Conservation (phyloP, 306 rosid species). For the Medicago truncatula region MtrunA17r5.0-ANR NC_053048.1:53312001-53312500, state of each 20-base stretch:
- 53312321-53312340: constrained; percentile 2
- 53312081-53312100: too few species aligned
- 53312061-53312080: too few species aligned
- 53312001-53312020: too few species aligned
- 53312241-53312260: constrained; percentile 21
- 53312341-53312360: background rate
- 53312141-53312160: too few species aligned
- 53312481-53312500: constrained; percentile 27
- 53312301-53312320: constrained; percentile 13
- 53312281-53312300: constrained; percentile 28
- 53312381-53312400: background rate
- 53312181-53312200: constrained; percentile 35
- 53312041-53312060: background rate
- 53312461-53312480: constrained; percentile 7
- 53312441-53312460: background rate
- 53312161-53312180: constrained; percentile 12
- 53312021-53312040: too few species aligned
- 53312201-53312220: constrained; percentile 19
- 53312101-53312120: too few species aligned
- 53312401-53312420: constrained; percentile 9
- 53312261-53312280: constrained; percentile 10
- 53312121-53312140: too few species aligned
- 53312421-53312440: constrained; percentile 22
- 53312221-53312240: constrained; percentile 1
- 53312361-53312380: constrained; percentile 13